phyloP scores from a whole-genome alignment of 768 basidiomycete genomes.

The Terana coerulea region DNA sequence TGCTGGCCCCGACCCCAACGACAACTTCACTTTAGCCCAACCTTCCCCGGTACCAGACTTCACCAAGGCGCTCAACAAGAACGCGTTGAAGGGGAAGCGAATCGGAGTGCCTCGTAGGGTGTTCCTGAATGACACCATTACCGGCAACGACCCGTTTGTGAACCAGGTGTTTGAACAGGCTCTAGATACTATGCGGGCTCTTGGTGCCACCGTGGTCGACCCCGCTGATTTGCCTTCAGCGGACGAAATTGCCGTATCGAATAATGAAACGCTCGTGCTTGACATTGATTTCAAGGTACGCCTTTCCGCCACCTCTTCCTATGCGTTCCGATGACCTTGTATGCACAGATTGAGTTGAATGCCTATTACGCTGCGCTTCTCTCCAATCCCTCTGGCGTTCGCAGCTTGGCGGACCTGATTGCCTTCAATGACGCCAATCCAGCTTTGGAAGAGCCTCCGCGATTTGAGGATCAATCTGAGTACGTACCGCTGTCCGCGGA shows the following conservation, averaged over 20 bases:
- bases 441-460: conserved; percentile 37
- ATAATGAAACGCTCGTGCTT: conserved; percentile 52
- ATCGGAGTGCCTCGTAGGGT: conserved; percentile 41
- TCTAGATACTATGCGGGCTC: conserved; percentile 29
- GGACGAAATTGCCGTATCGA: conserved; percentile 39
- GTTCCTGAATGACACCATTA: conserved; percentile 18
- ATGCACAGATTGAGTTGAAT: conserved; percentile 23
- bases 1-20: conserved; percentile 36
- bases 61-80: conserved; percentile 42
- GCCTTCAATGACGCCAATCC: conserved; percentile 52
- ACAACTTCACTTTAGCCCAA: conserved; percentile 36
- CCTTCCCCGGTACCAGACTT: conserved; percentile 50
- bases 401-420: conserved; percentile 49
- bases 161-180: conserved; percentile 33
- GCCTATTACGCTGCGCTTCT: conserved; percentile 20
- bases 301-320: neutral
- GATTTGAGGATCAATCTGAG: conserved; percentile 34
- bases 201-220: conserved; percentile 51
- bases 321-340: neutral
- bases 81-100: conserved; percentile 43
- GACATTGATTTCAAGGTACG: conserved; percentile 54
- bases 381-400: conserved; percentile 24
- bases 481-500: conserved; percentile 6
- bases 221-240: conserved; percentile 59
- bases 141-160: conserved; percentile 21